These are phyloP conservation scores for Bremia lactucae DNA, from an alignment of 352 stramenopile genomes.

Conservation along the genomic window DNA sequence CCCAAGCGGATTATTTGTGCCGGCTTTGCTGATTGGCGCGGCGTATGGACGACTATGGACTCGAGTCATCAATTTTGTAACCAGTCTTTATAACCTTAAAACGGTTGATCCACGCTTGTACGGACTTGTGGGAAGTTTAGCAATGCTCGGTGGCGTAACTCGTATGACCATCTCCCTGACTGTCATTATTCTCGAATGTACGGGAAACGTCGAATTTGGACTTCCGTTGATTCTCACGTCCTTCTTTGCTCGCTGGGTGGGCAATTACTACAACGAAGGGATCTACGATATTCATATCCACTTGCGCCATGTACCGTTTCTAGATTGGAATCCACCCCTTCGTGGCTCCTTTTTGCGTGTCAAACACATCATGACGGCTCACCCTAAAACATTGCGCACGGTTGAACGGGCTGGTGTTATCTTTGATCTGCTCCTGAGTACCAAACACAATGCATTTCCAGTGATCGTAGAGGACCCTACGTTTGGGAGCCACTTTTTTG, in stretches of 20 bases:
- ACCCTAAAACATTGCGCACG: constrained; percentile 89
- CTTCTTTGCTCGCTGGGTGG: constrained; percentile 93
- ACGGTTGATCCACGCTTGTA: constrained; percentile 87
- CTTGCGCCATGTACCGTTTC: constrained; percentile 73
- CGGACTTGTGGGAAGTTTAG: constrained; percentile 91
- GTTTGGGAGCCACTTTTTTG: constrained; percentile 76
- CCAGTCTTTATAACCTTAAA: constrained; percentile 36
- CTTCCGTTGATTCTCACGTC: constrained; percentile 96
- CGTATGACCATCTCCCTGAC: constrained; percentile 98
- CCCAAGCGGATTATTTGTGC: constrained; percentile 94
- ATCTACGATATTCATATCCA: constrained; percentile 99
- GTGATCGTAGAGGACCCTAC: constrained; percentile 80
- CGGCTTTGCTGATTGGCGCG: constrained; percentile 89
- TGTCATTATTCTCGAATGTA: constrained; percentile 97
- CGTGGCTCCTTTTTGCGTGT: constrained; percentile 59
- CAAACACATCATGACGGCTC: constrained; percentile 92
- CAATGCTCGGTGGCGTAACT: constrained; percentile 93
- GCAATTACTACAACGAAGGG: constrained; percentile 97
- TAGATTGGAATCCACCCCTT: constrained; percentile 68
- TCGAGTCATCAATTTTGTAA: constrained; percentile 79
- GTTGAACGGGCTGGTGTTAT: constrained; percentile 89
- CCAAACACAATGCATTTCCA: constrained; percentile 81
- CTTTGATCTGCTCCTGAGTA: constrained; percentile 85
- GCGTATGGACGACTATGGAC: constrained; percentile 90
- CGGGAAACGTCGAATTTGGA: constrained; percentile 96